These are phyloP conservation scores for Tothia fuscella DNA, from an alignment of 2,329 filamentous ascomycete genomes.

Conservation along the genomic window DNA sequence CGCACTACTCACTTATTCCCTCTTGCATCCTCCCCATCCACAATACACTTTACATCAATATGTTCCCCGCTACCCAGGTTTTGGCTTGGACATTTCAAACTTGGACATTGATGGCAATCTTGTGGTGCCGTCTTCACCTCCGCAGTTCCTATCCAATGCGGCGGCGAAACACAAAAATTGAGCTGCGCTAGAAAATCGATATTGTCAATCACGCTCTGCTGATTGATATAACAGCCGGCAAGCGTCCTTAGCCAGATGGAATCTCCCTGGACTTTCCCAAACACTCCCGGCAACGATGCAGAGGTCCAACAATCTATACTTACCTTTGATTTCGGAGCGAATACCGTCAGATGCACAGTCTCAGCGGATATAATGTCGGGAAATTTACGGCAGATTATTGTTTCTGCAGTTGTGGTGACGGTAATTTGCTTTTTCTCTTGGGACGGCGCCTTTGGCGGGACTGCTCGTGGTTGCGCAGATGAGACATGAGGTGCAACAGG, in stretches of 20 bases:
- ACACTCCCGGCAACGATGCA: background rate
- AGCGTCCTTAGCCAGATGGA: conserved; percentile 5
- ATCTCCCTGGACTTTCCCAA: background rate
- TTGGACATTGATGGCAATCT: conserved; percentile 3
- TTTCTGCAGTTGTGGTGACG: background rate
- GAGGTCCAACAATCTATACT: conserved; percentile 1
- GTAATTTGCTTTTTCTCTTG: no score
- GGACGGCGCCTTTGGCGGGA: no score
- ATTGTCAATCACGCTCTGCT: background rate
- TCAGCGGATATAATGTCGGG: background rate
- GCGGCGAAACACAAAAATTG: background rate
- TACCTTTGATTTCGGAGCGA: background rate
- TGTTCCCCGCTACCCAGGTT: background rate
- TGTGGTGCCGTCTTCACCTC: background rate
- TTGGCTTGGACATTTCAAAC: conserved; percentile 1
- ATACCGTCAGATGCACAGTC: background rate
- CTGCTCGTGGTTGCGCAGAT: no score
- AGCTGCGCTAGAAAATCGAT: background rate
- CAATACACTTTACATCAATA: background rate
- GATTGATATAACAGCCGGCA: conserved; percentile 1
- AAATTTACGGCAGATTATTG: background rate
- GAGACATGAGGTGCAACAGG: no score
- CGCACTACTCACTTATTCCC: conserved; percentile 7
- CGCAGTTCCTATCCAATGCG: conserved; percentile 2
- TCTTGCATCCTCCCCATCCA: background rate